Evolutionary conservation across 768 basidiomycete species (phyloP), one percentile per base, ranked within the genome.

Genomic region (Boletus edulis): DNA sequence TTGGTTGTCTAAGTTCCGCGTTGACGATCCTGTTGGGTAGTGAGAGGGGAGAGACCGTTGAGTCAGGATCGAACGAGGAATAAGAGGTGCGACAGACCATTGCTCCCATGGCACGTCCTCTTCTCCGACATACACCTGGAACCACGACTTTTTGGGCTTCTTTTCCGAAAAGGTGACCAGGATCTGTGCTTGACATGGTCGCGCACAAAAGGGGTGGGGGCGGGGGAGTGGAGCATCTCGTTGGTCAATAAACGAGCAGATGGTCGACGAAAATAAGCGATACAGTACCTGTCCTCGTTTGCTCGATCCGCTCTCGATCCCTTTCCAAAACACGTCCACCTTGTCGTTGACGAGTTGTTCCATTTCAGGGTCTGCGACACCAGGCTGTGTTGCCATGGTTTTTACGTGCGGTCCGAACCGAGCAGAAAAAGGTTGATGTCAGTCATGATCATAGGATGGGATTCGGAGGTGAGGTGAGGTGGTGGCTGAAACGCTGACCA

Each of bases 61-160:
- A 3, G 4, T 34, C 32, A 38, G 32, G 38, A 27, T 24, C 15
- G 35, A 24, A 51, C 4, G 42, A 51, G 38, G 31, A 39, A 46
- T 35, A n/a, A 14, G 35, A 18, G 22, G 14, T 43, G 22, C 6
- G 24, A 61, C 75, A 7, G 13, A 89, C 91, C 91, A 93, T 71
- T 89, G 84, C 67, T 93, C 91, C 91, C 91, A 93, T 49, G 89
- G 83, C 14, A 91, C 82, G 24, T 92, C 89, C 66, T 93, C 91
- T 72, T 93, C 87, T 2, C 80, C 85, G 60, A 79, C 76, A 39
- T 84, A 84, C 12, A 82, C 81, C 49, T 79, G 79, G 61, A 91
- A 89, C 90, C 90, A 91, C 15, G 82, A 80, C 70, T 89, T 92
- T 71, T 85, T 87, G 11, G 82, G 81, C 46, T 82, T 79, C 67